phyloP scores from a whole-genome alignment of 179 eudicot species.

The Gypsophila paniculata region DNA sequence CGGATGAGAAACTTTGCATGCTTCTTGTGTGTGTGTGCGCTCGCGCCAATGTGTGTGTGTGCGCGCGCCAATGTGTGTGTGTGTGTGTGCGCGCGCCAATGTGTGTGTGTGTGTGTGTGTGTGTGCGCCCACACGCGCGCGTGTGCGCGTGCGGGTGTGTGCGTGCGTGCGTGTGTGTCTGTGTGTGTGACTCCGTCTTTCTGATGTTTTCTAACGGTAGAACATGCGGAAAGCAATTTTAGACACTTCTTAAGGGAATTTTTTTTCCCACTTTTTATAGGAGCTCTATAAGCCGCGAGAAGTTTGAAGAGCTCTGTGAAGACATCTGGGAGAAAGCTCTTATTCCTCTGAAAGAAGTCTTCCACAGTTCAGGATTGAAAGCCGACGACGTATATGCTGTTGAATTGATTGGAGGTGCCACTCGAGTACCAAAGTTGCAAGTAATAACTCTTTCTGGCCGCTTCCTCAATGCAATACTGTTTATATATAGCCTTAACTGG shows the following conservation, averaged over 20 bases:
- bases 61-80: too few relatives aligned
- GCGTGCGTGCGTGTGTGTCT: too few relatives aligned
- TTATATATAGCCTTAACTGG: background rate
- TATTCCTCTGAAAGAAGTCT: constrained; percentile 62
- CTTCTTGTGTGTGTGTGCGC: too few relatives aligned
- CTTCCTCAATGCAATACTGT: background rate
- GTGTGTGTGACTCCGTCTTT: too few relatives aligned
- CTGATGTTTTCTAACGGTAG: background rate
- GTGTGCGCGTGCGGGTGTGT: too few relatives aligned
- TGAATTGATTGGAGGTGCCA: constrained; percentile 94
- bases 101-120: too few relatives aligned
- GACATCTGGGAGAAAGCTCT: constrained; percentile 91
- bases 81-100: too few relatives aligned
- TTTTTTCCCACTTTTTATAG: constrained; percentile 32
- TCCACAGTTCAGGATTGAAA: constrained; percentile 64
- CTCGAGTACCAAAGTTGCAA: constrained; percentile 94
- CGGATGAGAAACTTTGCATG: too few relatives aligned
- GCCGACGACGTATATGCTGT: constrained; percentile 69
- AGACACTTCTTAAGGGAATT: background rate
- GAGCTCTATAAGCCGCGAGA: constrained; percentile 92
- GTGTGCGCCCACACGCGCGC: too few relatives aligned
- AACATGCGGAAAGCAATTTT: background rate
- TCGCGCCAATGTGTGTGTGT: too few relatives aligned
- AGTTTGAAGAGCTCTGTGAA: constrained; percentile 81
- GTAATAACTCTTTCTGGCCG: constrained; percentile 31